phyloP scores from a whole-genome alignment of 305 asterid genomes.

The Rubia balearica region DNA sequence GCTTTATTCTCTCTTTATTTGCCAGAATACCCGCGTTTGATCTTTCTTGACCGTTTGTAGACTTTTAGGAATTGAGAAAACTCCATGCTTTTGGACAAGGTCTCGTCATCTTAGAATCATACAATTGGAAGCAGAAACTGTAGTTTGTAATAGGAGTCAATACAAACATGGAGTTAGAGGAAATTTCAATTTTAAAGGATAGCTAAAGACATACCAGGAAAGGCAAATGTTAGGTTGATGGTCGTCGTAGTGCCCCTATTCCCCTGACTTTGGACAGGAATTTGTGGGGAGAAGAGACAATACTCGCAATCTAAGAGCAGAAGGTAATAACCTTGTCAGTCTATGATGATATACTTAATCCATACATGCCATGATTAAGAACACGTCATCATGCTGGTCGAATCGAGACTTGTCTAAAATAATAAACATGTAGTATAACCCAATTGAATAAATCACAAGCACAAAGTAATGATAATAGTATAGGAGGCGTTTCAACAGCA shows the following conservation, averaged over 20 bases:
- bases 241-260: neutral
- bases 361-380: neutral
- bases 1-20: neutral
- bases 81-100: neutral
- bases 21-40: neutral
- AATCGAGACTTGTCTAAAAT: neutral
- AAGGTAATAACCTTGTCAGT: neutral
- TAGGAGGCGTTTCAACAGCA: neutral
- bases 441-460: neutral
- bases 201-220: neutral
- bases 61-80: neutral
- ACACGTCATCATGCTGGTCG: neutral
- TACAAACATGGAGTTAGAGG: neutral
- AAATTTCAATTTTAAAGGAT: neutral
- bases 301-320: slow-evolving; percentile 12
- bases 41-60: neutral
- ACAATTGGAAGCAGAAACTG: slow-evolving; percentile 2
- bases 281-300: slow-evolving; percentile 14
- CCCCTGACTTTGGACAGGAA: slow-evolving; percentile 8
- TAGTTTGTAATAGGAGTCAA: neutral
- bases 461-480: neutral
- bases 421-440: neutral
- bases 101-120: neutral
- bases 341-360: neutral
- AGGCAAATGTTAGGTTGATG: neutral